Percentiles rank a stretch among this genome's conserved stretches.
These are phyloP conservation scores for Lecanosticta acicola DNA, from an alignment of 2,329 filamentous ascomycete genomes.

Conservation along the genomic window DNA sequence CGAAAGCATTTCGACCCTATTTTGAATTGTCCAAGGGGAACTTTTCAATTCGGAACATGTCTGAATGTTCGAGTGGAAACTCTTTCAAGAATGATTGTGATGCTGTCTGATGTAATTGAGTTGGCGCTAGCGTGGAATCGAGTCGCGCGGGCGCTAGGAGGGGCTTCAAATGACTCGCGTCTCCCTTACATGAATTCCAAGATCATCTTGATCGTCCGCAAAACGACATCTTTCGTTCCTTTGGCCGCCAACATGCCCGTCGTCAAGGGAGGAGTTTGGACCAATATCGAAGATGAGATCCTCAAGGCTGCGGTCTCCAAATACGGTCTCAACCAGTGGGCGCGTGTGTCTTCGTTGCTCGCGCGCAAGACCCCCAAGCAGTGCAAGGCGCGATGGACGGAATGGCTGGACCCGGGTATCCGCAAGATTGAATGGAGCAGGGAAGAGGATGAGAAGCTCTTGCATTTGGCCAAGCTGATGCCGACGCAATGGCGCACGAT, in stretches of 20 bases:
- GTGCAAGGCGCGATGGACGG: constrained; percentile 96
- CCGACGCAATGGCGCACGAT: constrained; percentile 99
- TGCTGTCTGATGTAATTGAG: too few species aligned
- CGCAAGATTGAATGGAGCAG: constrained; percentile 99
- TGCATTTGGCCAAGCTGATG: constrained; percentile 97
- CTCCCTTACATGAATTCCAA: background rate
- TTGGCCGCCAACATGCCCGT: constrained; percentile 51
- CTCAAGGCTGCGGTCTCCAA: constrained; percentile 93
- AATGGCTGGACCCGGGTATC: constrained; percentile 97
- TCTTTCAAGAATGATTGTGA: too few species aligned
- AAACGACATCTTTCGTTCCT: background rate
- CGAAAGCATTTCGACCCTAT: too few species aligned
- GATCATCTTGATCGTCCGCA: constrained; percentile 6
- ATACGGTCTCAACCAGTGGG: constrained; percentile 96
- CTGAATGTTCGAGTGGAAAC: too few species aligned
- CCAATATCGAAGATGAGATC: constrained; percentile 82
- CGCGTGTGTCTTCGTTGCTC: constrained; percentile 91
- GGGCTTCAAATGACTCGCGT: constrained; percentile 8
- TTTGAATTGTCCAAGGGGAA: too few species aligned
- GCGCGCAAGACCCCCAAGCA: constrained; percentile 98
- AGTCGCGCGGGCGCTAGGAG: too few species aligned
- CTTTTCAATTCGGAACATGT: too few species aligned
- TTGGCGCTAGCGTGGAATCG: too few species aligned
- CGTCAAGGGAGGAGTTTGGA: constrained; percentile 64
- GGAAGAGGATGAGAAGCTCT: constrained; percentile 94